Conservation (phyloP, 139 green algal genomes). For the Pleodorina starrii region DNA sequence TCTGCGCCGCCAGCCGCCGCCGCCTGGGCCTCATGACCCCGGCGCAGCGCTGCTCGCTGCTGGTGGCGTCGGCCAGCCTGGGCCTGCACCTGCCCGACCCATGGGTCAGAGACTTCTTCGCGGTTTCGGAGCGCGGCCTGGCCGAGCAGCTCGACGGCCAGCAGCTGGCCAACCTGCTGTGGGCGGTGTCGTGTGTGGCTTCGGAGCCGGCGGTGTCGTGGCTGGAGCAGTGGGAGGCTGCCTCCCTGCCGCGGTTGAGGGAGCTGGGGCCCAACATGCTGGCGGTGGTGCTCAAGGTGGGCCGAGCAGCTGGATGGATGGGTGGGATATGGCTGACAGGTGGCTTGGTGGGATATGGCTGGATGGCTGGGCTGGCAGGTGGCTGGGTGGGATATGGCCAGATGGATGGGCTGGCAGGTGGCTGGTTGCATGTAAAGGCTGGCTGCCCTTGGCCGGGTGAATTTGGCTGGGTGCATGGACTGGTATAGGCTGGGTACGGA, state of each 20-base stretch:
- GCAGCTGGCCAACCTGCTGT: slow-evolving; percentile 40
- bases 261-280: slow-evolving; percentile 45
- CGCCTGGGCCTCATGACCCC: background rate
- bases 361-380: no score
- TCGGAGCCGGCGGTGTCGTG: background rate
- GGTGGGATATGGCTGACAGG: background rate
- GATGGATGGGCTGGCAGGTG: no score
- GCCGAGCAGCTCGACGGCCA: slow-evolving; percentile 6
- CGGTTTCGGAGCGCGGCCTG: background rate
- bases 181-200: slow-evolving; percentile 29
- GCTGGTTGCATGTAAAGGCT: no score
- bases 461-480: no score
- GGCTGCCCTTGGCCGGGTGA: no score
- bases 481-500: no score
- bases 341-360: no score
- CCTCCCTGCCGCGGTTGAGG: background rate
- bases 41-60: slow-evolving; percentile 18
- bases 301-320: background rate
- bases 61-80: slow-evolving; percentile 8
- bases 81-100: slow-evolving; percentile 31
- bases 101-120: slow-evolving; percentile 39
- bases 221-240: slow-evolving; percentile 26
- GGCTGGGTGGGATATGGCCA: no score
- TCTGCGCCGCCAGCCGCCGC: slow-evolving; percentile 29
- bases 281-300: slow-evolving; percentile 49